Evolutionary conservation across 2,329 filamentous ascomycete species (phyloP), one percentile per base, ranked within the genome.

Genomic region (Claviceps sp.): DNA sequence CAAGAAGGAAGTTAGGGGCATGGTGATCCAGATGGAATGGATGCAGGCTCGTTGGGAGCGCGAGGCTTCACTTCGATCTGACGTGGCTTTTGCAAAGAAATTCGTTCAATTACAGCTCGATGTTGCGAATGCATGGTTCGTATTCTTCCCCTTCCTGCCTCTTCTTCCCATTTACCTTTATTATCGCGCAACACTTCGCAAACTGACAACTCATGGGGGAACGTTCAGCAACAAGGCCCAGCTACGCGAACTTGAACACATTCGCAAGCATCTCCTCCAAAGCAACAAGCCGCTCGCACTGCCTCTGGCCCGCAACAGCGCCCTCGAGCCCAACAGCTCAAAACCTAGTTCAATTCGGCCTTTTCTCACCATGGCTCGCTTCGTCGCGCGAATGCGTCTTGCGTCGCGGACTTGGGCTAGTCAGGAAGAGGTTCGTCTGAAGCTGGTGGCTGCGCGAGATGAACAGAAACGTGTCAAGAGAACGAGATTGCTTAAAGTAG

Each of bases 11-110:
- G 72, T 96, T 50, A 81, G 83, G 58, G 91, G 91, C 18, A 76
- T 97, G 63, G 79, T 81, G 50, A 86, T 93, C 70, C 90, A 97
- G 69, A 91, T 97, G 65, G 80, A 89, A 61, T 97, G 87, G 82
- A 81, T 97, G 65, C 82, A 89, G 61, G 87, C 88, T 2, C 81
- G 85, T 50, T 86, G 86, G 71, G 77, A 81, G 63, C 79, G 93
- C 37, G 91, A 96, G 68, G 81, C 87, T 59, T 80, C 78, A 49
- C 84, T 97, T 69, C 79, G 93, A 43, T 77, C 78, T 56, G 87
- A 90, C 61, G 79, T 91, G 37, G 86, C 86, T 8, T 95, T 85
- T 70, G 88, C 88, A 57, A 98, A 98, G 76, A 81, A 78, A 58
- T 90, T 88, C 66, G 80, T 96, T 69, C 69, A 83, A 61, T 74